Evolutionary conservation across 768 basidiomycete species (phyloP).

Genomic region (Rhodotorula sphaerocarpa): DNA sequence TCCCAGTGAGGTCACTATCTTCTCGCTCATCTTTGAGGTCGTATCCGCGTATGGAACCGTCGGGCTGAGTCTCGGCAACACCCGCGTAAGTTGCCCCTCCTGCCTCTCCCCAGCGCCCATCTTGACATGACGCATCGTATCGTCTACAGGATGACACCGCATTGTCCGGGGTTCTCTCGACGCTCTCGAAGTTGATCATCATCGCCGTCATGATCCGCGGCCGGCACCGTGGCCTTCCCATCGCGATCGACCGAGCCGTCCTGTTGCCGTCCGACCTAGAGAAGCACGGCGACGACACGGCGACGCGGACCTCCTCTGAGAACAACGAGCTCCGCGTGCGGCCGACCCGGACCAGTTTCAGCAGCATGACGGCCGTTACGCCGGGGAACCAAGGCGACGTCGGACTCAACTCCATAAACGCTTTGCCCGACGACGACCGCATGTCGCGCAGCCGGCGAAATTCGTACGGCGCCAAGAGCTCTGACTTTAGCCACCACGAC

Average conservation of each 20-base stretch:
- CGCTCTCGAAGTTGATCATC: constrained; percentile 78
- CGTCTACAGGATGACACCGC: constrained; percentile 63
- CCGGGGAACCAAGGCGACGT: too few relatives aligned
- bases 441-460: too few relatives aligned
- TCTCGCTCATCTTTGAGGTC: constrained; percentile 56
- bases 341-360: too few relatives aligned
- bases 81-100: constrained; percentile 51
- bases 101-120: too few relatives aligned
- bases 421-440: too few relatives aligned
- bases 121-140: constrained; percentile 39
- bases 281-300: constrained; percentile 26
- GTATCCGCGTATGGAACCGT: constrained; percentile 63
- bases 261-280: constrained; percentile 62
- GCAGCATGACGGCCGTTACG: too few relatives aligned
- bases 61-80: constrained; percentile 80
- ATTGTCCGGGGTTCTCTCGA: constrained; percentile 65
- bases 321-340: neutral
- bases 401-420: too few relatives aligned
- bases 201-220: constrained; percentile 79
- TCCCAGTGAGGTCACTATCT: constrained; percentile 29
- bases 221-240: constrained; percentile 39
- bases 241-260: constrained; percentile 54
- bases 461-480: too few relatives aligned
- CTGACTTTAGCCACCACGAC: too few relatives aligned
- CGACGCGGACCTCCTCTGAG: neutral